These are phyloP conservation scores for Leucosporidium scottii DNA, from an alignment of 768 basidiomycete genomes.

Conservation along the genomic window DNA sequence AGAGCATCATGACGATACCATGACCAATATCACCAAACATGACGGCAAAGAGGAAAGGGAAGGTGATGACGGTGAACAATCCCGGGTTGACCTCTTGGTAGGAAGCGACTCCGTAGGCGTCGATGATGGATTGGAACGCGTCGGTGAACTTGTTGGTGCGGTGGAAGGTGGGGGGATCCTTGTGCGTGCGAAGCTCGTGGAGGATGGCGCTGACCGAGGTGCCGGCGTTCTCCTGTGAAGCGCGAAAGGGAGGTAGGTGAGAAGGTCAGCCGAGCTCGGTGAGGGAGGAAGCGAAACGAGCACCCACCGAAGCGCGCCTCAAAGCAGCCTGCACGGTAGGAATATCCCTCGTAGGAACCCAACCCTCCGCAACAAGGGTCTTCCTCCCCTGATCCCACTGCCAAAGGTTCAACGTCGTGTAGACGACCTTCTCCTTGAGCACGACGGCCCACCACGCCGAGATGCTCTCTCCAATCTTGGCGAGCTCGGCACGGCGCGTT, in stretches of 20 bases:
- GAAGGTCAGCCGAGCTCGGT: neutral
- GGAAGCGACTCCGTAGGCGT: slow-evolving; percentile 85
- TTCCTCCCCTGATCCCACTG: slow-evolving; percentile 89
- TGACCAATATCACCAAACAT: slow-evolving; percentile 99
- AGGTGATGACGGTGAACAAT: slow-evolving; percentile 58
- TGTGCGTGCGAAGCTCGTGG: slow-evolving; percentile 73
- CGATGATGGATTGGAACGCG: slow-evolving; percentile 96
- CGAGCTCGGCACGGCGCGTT: slow-evolving; percentile 72
- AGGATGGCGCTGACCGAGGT: slow-evolving; percentile 87
- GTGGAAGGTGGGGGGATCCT: slow-evolving; percentile 90
- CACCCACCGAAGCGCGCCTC: slow-evolving; percentile 68
- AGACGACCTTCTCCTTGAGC: slow-evolving; percentile 89
- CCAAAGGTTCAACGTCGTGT: slow-evolving; percentile 89
- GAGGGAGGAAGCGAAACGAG: neutral
- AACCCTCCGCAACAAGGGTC: slow-evolving; percentile 93
- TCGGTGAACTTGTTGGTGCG: slow-evolving; percentile 93
- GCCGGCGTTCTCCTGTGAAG: slow-evolving; percentile 69
- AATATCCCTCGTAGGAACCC: slow-evolving; percentile 93
- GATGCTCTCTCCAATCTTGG: slow-evolving; percentile 74
- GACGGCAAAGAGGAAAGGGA: slow-evolving; percentile 94
- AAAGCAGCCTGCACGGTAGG: slow-evolving; percentile 75
- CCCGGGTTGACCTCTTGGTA: slow-evolving; percentile 98
- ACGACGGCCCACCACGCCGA: slow-evolving; percentile 91
- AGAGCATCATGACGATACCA: slow-evolving; percentile 69
- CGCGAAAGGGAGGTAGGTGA: neutral